These are phyloP conservation scores for Acacia pycnantha DNA, from an alignment of 331 rosid species.

Conservation along the genomic window DNA sequence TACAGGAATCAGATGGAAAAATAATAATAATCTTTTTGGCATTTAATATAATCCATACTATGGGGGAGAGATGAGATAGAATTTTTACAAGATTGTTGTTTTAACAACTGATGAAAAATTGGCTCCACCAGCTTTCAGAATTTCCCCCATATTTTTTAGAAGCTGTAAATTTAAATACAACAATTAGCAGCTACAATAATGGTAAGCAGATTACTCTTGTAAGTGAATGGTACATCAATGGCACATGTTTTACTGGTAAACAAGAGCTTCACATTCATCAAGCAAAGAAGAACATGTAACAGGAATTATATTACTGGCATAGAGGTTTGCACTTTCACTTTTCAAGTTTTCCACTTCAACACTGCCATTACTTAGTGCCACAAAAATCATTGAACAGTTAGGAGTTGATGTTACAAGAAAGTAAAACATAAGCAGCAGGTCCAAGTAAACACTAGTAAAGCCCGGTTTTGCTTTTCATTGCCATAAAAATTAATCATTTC, in stretches of 20 bases:
- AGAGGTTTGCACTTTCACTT: not conserved
- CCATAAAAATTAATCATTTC: not conserved
- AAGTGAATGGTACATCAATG: not conserved
- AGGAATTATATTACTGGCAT: not conserved
- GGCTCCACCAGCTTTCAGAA: slow-evolving; percentile 80
- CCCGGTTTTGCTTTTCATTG: not conserved
- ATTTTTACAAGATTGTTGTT: slow-evolving; percentile 75
- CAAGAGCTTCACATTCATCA: not conserved
- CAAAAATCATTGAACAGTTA: not conserved
- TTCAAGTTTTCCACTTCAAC: not conserved
- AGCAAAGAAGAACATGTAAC: not conserved
- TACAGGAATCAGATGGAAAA: slow-evolving; percentile 41
- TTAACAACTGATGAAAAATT: slow-evolving; percentile 75
- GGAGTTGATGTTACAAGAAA: not conserved
- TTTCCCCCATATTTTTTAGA: slow-evolving; percentile 88
- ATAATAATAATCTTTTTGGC: not conserved
- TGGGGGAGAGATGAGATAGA: not conserved
- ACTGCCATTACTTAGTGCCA: not conserved
- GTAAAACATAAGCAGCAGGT: not conserved
- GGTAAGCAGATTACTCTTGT: not conserved
- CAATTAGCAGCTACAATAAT: not conserved
- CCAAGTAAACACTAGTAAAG: not conserved
- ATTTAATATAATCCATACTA: not conserved
- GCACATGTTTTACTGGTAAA: not conserved
- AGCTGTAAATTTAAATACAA: slow-evolving; percentile 39